Conservation (phyloP, 768 basidiomycete genomes). For the Macrolepiota albuminosa region DNA sequence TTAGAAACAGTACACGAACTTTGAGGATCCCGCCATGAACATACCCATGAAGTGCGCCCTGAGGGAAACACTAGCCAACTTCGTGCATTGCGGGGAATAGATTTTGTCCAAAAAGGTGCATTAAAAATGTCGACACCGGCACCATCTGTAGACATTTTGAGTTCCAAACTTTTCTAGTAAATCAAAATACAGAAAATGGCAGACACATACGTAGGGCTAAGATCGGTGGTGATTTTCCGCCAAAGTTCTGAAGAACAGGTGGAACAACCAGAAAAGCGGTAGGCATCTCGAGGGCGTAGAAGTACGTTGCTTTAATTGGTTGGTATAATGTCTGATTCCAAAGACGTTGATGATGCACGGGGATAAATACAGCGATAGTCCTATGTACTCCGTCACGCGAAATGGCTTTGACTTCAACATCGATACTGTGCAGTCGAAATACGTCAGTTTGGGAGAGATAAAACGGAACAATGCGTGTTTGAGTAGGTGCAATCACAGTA, state of each 20-base stretch:
- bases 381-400: slow-evolving; percentile 18
- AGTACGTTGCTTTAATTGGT: slow-evolving; percentile 53
- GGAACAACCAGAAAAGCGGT: slow-evolving; percentile 56
- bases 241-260: slow-evolving; percentile 33
- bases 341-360: slow-evolving; percentile 37
- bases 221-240: slow-evolving; percentile 42
- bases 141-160: slow-evolving; percentile 50
- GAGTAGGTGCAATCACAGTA: slow-evolving; percentile 51
- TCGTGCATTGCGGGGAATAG: slow-evolving; percentile 50
- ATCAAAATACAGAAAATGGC: background rate
- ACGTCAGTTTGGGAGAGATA: slow-evolving; percentile 35
- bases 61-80: slow-evolving; percentile 81
- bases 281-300: slow-evolving; percentile 50
- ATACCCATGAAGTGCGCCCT: slow-evolving; percentile 83
- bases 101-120: slow-evolving; percentile 54
- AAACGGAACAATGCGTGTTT: slow-evolving; percentile 58
- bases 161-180: background rate
- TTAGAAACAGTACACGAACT: background rate
- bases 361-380: slow-evolving; percentile 32
- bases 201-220: slow-evolving; percentile 56
- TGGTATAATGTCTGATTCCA: slow-evolving; percentile 34
- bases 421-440: slow-evolving; percentile 27
- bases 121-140: slow-evolving; percentile 74
- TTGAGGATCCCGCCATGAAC: slow-evolving; percentile 3
- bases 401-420: slow-evolving; percentile 35